Conservation (phyloP, 2,329 filamentous ascomycete genomes). For the Polychaeton citri region DNA sequence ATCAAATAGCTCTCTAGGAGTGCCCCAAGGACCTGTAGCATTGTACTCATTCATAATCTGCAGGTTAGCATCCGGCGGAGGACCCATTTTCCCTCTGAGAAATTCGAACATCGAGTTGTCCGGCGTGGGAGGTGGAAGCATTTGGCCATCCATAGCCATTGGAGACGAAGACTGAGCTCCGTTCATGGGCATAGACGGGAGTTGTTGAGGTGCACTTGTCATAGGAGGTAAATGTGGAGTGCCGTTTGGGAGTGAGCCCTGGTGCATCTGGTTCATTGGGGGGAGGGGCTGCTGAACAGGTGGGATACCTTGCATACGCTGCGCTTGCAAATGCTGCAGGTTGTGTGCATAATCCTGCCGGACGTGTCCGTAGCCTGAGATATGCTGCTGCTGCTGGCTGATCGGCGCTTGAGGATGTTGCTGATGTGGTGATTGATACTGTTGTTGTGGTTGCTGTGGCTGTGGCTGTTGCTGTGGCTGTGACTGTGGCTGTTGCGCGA, state of each 20-base stretch:
- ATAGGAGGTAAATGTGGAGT: conserved; percentile 8
- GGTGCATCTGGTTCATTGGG: background rate
- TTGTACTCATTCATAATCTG: conserved; percentile 18
- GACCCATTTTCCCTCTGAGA: conserved; percentile 18
- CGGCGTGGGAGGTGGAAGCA: conserved; percentile 16
- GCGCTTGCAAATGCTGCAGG: background rate
- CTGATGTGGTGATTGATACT: conserved; percentile 7
- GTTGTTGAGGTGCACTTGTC: conserved; percentile 8
- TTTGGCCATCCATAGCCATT: conserved; percentile 14
- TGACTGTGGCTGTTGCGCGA: background rate
- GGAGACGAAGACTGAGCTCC: conserved; percentile 2
- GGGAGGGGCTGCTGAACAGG: background rate
- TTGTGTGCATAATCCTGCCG: background rate
- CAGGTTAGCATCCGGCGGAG: conserved; percentile 8
- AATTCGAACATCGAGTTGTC: conserved; percentile 21
- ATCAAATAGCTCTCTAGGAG: conserved; percentile 31
- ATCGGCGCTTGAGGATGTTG: too few relatives aligned
- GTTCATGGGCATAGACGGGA: conserved; percentile 7
- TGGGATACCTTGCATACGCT: background rate
- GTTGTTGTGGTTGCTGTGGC: conserved; percentile 4
- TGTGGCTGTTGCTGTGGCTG: background rate
- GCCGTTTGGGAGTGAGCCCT: background rate
- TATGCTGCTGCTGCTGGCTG: conserved; percentile 10
- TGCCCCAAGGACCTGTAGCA: conserved; percentile 22
- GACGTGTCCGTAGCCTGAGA: background rate